Percentiles rank a stretch among this genome's conserved stretches.
Conservation (phyloP, 2,329 filamentous ascomycete genomes). For the Neonectria faginata region DNA sequence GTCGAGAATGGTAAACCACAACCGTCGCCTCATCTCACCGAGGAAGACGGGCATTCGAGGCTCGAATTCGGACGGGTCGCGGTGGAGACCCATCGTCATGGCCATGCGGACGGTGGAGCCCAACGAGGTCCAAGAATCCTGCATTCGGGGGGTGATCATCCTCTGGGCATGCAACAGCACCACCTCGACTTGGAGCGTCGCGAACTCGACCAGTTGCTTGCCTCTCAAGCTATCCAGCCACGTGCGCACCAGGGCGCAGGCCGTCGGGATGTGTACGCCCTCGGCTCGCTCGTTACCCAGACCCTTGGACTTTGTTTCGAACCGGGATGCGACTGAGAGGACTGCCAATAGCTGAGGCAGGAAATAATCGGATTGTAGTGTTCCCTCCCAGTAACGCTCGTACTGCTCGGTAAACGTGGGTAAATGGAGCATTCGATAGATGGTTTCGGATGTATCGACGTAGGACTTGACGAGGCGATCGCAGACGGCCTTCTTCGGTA, state of each 20-base stretch:
- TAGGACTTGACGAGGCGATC: slow-evolving; percentile 63
- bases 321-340: slow-evolving; percentile 65
- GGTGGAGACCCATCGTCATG: slow-evolving; percentile 70
- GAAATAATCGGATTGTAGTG: slow-evolving; percentile 61
- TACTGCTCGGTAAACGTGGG: slow-evolving; percentile 65
- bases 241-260: slow-evolving; percentile 64
- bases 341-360: slow-evolving; percentile 66
- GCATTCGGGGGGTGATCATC: slow-evolving; percentile 63
- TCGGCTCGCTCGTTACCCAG: slow-evolving; percentile 64
- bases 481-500: slow-evolving; percentile 64
- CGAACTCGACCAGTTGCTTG: slow-evolving; percentile 64
- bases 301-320: slow-evolving; percentile 63
- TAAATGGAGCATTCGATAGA: slow-evolving; percentile 66
- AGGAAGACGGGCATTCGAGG: slow-evolving; percentile 62
- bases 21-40: slow-evolving; percentile 64
- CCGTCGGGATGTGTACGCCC: slow-evolving; percentile 68
- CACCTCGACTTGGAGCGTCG: slow-evolving; percentile 65
- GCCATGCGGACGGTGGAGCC: slow-evolving; percentile 67
- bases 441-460: slow-evolving; percentile 62
- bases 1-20: slow-evolving; percentile 69
- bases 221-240: slow-evolving; percentile 66
- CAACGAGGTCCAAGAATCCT: slow-evolving; percentile 67
- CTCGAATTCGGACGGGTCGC: slow-evolving; percentile 66
- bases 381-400: slow-evolving; percentile 63
- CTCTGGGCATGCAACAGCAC: slow-evolving; percentile 65